Percentiles rank a stretch among this genome's conserved stretches.
Evolutionary conservation across 2,329 filamentous ascomycete genomes (phyloP).

Genomic region (Didymosphaeria variabile): DNA sequence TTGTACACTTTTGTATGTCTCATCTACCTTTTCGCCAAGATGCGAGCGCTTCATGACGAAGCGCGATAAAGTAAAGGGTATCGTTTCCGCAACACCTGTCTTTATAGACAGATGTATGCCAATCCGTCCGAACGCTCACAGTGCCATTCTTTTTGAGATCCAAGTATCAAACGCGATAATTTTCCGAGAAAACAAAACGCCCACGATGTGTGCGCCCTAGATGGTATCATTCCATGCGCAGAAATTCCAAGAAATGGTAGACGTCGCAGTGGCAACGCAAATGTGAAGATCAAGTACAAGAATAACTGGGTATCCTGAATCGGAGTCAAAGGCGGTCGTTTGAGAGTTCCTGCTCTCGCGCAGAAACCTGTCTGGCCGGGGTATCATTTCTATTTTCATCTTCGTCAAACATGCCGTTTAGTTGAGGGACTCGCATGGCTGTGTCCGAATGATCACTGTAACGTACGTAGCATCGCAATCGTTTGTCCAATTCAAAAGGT

Average conservation of each 20-base stretch:
- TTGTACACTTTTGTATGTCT: background rate
- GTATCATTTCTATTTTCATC: slow-evolving; percentile 10
- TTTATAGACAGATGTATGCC: background rate
- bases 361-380: slow-evolving; percentile 17
- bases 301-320: slow-evolving; percentile 19
- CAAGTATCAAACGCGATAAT: background rate
- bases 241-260: background rate
- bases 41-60: background rate
- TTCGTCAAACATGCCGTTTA: background rate
- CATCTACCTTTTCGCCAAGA: background rate
- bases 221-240: slow-evolving; percentile 14
- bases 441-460: background rate
- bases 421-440: background rate
- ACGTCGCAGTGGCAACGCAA: background rate
- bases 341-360: slow-evolving; percentile 18
- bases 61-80: background rate
- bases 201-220: background rate
- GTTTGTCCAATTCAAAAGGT: background rate
- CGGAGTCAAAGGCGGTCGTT: slow-evolving; percentile 9
- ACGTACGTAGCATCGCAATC: background rate
- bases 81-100: background rate
- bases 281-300: background rate
- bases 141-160: background rate
- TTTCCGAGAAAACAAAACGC: background rate
- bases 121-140: background rate